Evolutionary conservation across 352 stramenopile species (phyloP).

Genomic region (Phytopythium boreale): DNA sequence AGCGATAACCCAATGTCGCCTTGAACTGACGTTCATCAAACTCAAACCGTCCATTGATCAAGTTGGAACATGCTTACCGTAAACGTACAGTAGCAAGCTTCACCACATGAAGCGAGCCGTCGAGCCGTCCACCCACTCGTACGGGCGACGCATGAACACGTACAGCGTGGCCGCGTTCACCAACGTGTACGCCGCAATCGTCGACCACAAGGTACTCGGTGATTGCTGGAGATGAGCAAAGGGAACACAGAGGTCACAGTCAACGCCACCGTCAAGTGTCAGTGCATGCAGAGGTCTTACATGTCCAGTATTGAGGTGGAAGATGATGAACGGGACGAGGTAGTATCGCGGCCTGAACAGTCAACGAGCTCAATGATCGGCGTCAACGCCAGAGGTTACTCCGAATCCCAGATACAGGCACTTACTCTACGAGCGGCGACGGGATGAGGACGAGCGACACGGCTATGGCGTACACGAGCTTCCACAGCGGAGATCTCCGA

Average conservation of each 20-base stretch:
- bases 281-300: constrained; percentile 25
- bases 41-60: neutral
- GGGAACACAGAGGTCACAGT: neutral
- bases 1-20: neutral
- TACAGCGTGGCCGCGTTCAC: constrained; percentile 72
- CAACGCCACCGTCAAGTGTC: neutral
- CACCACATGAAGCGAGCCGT: constrained; percentile 88
- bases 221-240: constrained; percentile 49
- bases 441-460: constrained; percentile 82
- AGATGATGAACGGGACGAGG: constrained; percentile 72
- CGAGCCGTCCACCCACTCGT: constrained; percentile 74
- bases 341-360: constrained; percentile 73
- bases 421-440: constrained; percentile 87
- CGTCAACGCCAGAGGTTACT: too few species aligned
- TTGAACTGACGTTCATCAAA: neutral
- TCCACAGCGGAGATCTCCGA: constrained; percentile 66
- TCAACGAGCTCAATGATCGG: too few species aligned
- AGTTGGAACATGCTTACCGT: neutral
- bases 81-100: constrained; percentile 7
- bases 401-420: constrained; percentile 3
- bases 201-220: constrained; percentile 30
- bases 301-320: constrained; percentile 71
- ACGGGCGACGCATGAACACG: constrained; percentile 69
- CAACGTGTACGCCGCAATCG: constrained; percentile 38
- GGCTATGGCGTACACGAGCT: constrained; percentile 67